These are phyloP conservation scores for Apostasia ramifera DNA, from an alignment of 106 monocot genomes.

Conservation along the genomic window DNA sequence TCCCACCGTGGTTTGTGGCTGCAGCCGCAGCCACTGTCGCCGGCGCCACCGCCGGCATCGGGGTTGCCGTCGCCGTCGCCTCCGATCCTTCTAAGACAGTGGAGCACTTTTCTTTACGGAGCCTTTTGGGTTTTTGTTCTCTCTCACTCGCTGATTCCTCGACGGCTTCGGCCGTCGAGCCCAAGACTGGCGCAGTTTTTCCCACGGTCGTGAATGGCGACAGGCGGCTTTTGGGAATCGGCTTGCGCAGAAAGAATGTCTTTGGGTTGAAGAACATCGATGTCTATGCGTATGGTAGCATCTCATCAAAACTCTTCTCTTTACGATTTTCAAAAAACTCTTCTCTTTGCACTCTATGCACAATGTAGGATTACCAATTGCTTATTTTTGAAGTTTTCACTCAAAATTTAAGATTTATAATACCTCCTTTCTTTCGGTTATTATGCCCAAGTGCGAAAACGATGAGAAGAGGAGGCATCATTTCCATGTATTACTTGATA, in stretches of 20 bases:
- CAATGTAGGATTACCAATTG: neutral
- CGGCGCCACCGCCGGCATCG: conserved; percentile 26
- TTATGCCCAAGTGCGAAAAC: neutral
- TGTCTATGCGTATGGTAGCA: conserved; percentile 78
- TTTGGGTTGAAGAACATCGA: conserved; percentile 81
- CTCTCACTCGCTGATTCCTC: conserved; percentile 33
- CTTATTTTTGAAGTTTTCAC: too few relatives aligned
- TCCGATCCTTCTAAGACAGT: neutral
- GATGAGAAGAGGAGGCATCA: neutral
- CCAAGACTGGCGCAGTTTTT: conserved; percentile 58
- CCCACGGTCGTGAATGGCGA: conserved; percentile 41
- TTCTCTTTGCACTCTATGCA: neutral
- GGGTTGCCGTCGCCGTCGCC: conserved; percentile 28
- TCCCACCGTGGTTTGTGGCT: neutral
- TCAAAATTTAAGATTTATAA: too few relatives aligned
- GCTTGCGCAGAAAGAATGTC: conserved; percentile 54
- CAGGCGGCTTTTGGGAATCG: conserved; percentile 48
- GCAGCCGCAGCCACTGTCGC: conserved; percentile 23
- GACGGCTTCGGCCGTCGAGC: conserved; percentile 31
- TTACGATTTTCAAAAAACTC: too few relatives aligned
- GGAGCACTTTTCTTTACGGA: neutral
- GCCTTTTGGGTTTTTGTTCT: neutral
- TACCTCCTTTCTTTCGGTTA: neutral
- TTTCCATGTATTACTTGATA: too few relatives aligned
- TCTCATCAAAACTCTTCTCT: neutral